These are phyloP conservation scores for Geoglossum cookeanum DNA, from an alignment of 2,329 filamentous ascomycete genomes.

Conservation along the genomic window DNA sequence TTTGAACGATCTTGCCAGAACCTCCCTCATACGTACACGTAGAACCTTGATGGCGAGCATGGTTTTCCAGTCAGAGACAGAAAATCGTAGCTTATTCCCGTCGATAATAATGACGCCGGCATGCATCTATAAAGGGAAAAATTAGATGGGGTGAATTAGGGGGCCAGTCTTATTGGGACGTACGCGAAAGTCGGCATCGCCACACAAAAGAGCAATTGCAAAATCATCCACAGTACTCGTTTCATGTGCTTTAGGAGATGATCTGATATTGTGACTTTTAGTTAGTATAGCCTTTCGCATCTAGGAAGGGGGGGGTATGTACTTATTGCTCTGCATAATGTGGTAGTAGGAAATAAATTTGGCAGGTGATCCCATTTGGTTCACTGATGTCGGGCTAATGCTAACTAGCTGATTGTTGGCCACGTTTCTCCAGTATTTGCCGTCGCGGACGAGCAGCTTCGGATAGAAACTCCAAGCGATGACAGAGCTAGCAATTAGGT, in stretches of 20 bases:
- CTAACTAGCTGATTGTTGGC: constrained; percentile 83
- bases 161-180: constrained; percentile 12
- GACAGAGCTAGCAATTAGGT: constrained; percentile 59
- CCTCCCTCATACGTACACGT: constrained; percentile 51
- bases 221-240: constrained; percentile 67
- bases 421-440: constrained; percentile 76
- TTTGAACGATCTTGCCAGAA: constrained; percentile 53
- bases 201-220: constrained; percentile 65
- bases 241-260: constrained; percentile 77
- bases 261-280: constrained; percentile 18
- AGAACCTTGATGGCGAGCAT: constrained; percentile 78
- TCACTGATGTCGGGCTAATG: constrained; percentile 75
- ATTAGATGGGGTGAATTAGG: not conserved
- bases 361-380: constrained; percentile 48
- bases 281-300: constrained; percentile 3
- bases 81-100: constrained; percentile 69
- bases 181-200: constrained; percentile 73
- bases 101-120: constrained; percentile 75
- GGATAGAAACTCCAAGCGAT: constrained; percentile 94
- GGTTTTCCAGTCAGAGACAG: constrained; percentile 72
- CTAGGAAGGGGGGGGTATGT: constrained; percentile 1
- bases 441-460: constrained; percentile 68
- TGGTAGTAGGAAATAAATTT: constrained; percentile 90
- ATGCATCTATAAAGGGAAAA: constrained; percentile 40
- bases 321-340: constrained; percentile 77